These are phyloP conservation scores for Bertia moriformis DNA, from an alignment of 2,329 filamentous ascomycete genomes.

Conservation along the genomic window DNA sequence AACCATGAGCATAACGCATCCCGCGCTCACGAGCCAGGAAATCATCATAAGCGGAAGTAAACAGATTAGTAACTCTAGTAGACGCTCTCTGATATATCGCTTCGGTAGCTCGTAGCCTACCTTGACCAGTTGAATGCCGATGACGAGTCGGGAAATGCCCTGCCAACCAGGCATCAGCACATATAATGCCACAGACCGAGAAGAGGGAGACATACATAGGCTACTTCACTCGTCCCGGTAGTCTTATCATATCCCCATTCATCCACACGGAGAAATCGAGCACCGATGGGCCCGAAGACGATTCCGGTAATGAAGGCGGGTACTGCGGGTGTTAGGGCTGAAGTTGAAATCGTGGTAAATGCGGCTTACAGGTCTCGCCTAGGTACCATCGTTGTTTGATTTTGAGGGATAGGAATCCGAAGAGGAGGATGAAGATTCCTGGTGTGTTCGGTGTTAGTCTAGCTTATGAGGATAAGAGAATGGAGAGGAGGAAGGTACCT, in stretches of 20 bases:
- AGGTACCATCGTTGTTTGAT: slow-evolving; percentile 37
- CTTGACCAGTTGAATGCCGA: slow-evolving; percentile 48
- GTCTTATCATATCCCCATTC: slow-evolving; percentile 14
- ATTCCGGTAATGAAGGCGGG: slow-evolving; percentile 38
- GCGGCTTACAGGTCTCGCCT: slow-evolving; percentile 32
- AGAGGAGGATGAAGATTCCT: slow-evolving; percentile 31
- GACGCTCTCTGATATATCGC: slow-evolving; percentile 31
- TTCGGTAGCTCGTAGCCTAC: slow-evolving; percentile 46
- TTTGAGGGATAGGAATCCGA: slow-evolving; percentile 33
- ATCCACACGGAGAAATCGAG: slow-evolving; percentile 32
- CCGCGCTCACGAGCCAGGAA: slow-evolving; percentile 44
- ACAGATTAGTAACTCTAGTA: slow-evolving; percentile 36
- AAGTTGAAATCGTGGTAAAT: slow-evolving; percentile 2
- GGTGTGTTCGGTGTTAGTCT: background rate
- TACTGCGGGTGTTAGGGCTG: slow-evolving; percentile 17
- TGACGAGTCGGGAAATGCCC: slow-evolving; percentile 40
- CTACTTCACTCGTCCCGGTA: background rate
- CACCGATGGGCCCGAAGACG: slow-evolving; percentile 34
- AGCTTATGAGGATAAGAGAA: slow-evolving; percentile 4
- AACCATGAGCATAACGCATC: slow-evolving; percentile 36
- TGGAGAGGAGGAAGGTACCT: no score
- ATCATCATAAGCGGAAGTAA: slow-evolving; percentile 45
- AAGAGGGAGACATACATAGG: slow-evolving; percentile 6
- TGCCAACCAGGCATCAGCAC: slow-evolving; percentile 21
- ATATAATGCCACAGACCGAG: slow-evolving; percentile 10